Conservation (phyloP, 176 grass and related monocot species). For the Ananas comosus region DNA sequence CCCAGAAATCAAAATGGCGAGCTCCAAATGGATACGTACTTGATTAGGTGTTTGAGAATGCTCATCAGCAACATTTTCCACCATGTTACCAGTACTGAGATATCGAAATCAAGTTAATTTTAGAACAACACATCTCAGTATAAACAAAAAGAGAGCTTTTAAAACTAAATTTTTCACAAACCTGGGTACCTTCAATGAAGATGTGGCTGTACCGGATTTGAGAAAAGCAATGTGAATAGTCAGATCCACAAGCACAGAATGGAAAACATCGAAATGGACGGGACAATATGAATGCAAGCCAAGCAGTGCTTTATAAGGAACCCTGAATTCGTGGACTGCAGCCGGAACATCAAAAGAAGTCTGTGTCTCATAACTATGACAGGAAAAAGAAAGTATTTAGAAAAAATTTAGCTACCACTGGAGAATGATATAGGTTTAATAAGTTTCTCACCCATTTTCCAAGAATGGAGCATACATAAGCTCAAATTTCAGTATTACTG, state of each 20-base stretch:
- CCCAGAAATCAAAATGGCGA: too few species aligned
- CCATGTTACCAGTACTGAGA: conserved; percentile 12
- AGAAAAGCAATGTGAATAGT: conserved; percentile 73
- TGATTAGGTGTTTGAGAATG: conserved; percentile 9
- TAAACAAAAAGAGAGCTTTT: conserved; percentile 12
- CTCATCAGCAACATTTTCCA: conserved; percentile 12
- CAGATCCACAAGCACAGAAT: conserved; percentile 78
- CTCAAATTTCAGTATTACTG: conserved; percentile 85
- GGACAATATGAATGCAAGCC: conserved; percentile 88
- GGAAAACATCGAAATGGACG: conserved; percentile 86
- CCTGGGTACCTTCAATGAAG: conserved; percentile 66
- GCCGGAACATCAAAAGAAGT: conserved; percentile 44
- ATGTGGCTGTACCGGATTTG: conserved; percentile 50
- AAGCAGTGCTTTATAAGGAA: conserved; percentile 70
- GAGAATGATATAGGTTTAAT: background rate
- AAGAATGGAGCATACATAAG: conserved; percentile 54
- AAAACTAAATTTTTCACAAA: conserved; percentile 51
- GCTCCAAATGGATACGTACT: background rate
- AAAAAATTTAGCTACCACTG: background rate
- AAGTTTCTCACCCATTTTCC: conserved; percentile 42
- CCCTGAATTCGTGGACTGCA: conserved; percentile 82
- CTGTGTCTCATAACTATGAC: conserved; percentile 48
- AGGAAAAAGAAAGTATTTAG: conserved; percentile 27
- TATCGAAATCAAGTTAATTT: conserved; percentile 3
- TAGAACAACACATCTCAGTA: background rate